Conservation (phyloP, 2,329 filamentous ascomycete genomes). For the Ophiostoma perfectum region DNA sequence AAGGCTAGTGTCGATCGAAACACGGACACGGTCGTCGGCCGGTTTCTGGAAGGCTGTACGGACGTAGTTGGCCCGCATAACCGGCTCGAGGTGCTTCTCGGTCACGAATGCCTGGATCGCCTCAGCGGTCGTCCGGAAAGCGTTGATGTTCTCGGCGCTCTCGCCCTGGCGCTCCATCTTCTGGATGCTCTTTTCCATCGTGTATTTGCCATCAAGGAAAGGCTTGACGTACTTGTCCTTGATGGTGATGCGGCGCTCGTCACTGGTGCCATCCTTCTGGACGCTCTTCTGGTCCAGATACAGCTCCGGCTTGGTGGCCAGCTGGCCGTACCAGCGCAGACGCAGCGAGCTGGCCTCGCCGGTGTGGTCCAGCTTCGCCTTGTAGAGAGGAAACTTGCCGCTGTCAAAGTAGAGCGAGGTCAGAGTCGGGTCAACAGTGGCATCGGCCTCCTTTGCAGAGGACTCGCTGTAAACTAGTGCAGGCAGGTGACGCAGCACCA, state of each 20-base stretch:
- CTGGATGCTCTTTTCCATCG: constrained; percentile 82
- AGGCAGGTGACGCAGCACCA: constrained; percentile 83
- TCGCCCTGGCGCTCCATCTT: constrained; percentile 79
- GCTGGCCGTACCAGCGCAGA: constrained; percentile 84
- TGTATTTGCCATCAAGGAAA: constrained; percentile 81
- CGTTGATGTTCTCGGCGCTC: constrained; percentile 58
- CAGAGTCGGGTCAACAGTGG: constrained; percentile 77
- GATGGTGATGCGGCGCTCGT: constrained; percentile 74
- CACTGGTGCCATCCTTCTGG: constrained; percentile 67
- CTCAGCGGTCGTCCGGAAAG: constrained; percentile 65
- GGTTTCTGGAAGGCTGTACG: constrained; percentile 96
- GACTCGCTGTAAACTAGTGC: constrained; percentile 90
- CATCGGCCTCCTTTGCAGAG: constrained; percentile 74
- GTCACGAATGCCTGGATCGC: constrained; percentile 77
- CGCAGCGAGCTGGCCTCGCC: constrained; percentile 65
- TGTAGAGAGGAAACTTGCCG: constrained; percentile 77
- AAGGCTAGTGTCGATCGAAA: constrained; percentile 88
- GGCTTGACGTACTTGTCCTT: constrained; percentile 91
- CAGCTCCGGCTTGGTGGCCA: constrained; percentile 73
- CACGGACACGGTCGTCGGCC: constrained; percentile 79
- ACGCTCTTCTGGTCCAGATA: constrained; percentile 86
- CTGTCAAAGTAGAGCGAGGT: constrained; percentile 97
- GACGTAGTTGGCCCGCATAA: constrained; percentile 86
- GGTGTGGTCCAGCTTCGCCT: constrained; percentile 71
- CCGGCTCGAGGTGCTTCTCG: constrained; percentile 70